phyloP scores from a whole-genome alignment of 257 asterid species.

The Jasminum sambac region DNA sequence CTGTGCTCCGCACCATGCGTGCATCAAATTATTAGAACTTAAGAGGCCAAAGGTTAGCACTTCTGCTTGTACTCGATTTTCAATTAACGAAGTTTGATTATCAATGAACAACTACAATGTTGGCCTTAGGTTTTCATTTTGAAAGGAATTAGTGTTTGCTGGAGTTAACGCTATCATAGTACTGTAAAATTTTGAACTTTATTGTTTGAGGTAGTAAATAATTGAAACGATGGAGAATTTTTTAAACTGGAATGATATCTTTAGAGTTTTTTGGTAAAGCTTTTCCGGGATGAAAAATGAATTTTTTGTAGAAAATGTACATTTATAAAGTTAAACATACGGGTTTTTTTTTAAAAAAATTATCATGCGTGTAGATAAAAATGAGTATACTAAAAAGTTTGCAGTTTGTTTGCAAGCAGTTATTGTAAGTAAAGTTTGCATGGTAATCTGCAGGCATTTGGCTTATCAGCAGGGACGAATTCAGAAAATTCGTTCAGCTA shows the following conservation, averaged over 20 bases:
- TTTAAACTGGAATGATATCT: background rate
- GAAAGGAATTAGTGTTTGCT: background rate
- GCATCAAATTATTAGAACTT: slow-evolving; percentile 36
- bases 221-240: background rate
- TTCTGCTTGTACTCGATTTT: background rate
- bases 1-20: slow-evolving; percentile 35
- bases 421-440: slow-evolving; percentile 1
- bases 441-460: slow-evolving; percentile 40
- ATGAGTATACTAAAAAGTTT: too few relatives aligned
- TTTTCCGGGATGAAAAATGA: background rate
- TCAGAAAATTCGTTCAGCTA: too few relatives aligned
- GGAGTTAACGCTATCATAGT: background rate
- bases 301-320: too few relatives aligned
- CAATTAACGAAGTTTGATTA: background rate
- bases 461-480: too few relatives aligned
- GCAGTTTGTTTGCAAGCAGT: too few relatives aligned
- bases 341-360: too few relatives aligned
- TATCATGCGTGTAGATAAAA: too few relatives aligned
- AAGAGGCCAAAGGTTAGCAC: slow-evolving; percentile 45
- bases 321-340: too few relatives aligned
- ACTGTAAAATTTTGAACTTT: background rate
- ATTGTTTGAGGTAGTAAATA: background rate
- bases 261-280: background rate
- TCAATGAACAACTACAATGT: too few relatives aligned
- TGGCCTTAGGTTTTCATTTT: background rate